Conservation (phyloP, 805 yeast genomes). For the Candida taoyuanica region DNA sequence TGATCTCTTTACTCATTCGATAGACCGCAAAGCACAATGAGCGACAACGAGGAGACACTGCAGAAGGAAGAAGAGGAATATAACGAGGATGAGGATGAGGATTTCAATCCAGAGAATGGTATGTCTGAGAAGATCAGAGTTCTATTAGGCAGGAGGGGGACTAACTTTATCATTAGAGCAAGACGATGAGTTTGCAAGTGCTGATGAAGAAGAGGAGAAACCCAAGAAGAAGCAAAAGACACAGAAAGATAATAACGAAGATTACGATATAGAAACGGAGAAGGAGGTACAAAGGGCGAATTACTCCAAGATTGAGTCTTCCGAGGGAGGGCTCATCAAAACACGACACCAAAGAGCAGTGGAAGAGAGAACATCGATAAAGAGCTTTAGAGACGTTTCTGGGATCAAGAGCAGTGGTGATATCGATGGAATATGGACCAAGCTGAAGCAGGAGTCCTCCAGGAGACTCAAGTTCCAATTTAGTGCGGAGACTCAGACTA, state of each 20-base stretch:
- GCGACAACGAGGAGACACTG: slow-evolving; percentile 2
- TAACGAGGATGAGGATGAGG: slow-evolving; percentile 55
- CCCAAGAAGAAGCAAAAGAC: slow-evolving; percentile 21
- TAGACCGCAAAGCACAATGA: slow-evolving; percentile 1
- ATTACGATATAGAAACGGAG: slow-evolving; percentile 34
- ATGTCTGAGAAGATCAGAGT: too few relatives aligned
- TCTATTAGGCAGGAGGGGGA: too few relatives aligned
- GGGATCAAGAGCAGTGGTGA: slow-evolving; percentile 29
- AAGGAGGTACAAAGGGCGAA: slow-evolving; percentile 27
- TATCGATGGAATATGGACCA: slow-evolving; percentile 51
- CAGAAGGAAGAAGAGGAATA: slow-evolving; percentile 35
- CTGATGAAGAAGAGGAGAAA: slow-evolving; percentile 18
- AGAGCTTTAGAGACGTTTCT: slow-evolving; percentile 19
- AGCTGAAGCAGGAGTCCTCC: slow-evolving; percentile 37
- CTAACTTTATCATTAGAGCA: slow-evolving; percentile 4
- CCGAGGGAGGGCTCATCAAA: slow-evolving; percentile 58
- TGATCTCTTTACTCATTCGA: too few relatives aligned
- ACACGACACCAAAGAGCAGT: slow-evolving; percentile 60
- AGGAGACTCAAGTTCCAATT: slow-evolving; percentile 24
- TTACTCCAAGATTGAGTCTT: slow-evolving; percentile 52
- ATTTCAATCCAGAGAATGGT: slow-evolving; percentile 43
- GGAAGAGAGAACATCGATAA: slow-evolving; percentile 34
- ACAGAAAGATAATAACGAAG: slow-evolving; percentile 27
- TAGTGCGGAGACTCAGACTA: slow-evolving; percentile 16
- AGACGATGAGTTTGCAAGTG: slow-evolving; percentile 17